Evolutionary conservation across 2,329 filamentous ascomycete genomes (phyloP), one percentile per base, ranked within the genome.

Genomic region (Juglanconis oblonga): DNA sequence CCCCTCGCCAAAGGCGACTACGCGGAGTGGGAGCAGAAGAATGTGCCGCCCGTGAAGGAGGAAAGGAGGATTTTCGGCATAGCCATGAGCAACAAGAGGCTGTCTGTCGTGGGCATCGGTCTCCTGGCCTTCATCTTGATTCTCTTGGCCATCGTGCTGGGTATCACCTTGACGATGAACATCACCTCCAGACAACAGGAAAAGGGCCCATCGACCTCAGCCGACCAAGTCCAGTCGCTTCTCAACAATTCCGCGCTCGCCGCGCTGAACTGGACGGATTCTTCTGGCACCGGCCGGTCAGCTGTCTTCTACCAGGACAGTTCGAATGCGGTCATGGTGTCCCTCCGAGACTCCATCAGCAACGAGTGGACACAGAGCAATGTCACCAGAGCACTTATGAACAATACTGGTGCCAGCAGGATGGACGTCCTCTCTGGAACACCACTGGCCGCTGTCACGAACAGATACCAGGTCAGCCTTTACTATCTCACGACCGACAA

Each of bases 401-500:
- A 59, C 17, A 36, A 32, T 31, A 59, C 57, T 1, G 57, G 57
- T 2, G 51, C 57, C 2, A 52, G 52, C 32, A 33, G 10, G 7
- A 10, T 57, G 9, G 50, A 53, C 10, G 35, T 53, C 3, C 42
- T 53, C 14, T 9, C 51, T 7, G 57, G 57, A 3, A 59, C 57
- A 13, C 58, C 58, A 4, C 9, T 59, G 11, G 58, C 58, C 14
- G 52, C 52, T 11, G 58, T 56, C 38, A 59, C 52, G 5, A 59
- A 56, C 38, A 33, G 38, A 0, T 52, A 51, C 29, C 58, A 56
- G 17, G 50, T 59, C n/a, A 54, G 52, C 29, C n/a, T 59, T 45
- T 59, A 59, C 52, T 59, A 59, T n/a, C 31, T 59, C 13, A 59
- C 58, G 4, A 59, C 49, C 38, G 11, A 50, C 33, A 38, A 59